A percentile compares a stretch with the other conserved stretches of the same genome.
These are phyloP conservation scores for Flaveria trinervia DNA, from an alignment of 129 eudicot species.

Conservation along the genomic window DNA sequence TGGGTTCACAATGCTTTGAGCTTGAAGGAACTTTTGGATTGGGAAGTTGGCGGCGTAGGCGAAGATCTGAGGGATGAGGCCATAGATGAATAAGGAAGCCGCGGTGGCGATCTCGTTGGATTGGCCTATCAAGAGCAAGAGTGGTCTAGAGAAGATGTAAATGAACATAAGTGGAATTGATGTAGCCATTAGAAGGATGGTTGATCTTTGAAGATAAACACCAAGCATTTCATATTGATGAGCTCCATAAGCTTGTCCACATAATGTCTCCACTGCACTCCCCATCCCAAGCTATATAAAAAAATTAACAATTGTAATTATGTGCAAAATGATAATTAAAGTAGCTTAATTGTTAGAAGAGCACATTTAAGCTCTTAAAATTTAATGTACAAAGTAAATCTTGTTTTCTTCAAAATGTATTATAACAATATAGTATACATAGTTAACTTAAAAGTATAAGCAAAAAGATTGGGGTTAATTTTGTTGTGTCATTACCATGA, in stretches of 20 bases:
- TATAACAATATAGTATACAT: no score
- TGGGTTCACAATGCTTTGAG: conserved; percentile 59
- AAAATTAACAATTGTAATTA: background rate
- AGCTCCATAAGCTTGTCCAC: conserved; percentile 67
- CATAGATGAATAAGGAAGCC: conserved; percentile 52
- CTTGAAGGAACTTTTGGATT: conserved; percentile 53
- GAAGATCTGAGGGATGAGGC: conserved; percentile 61
- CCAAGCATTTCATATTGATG: conserved; percentile 51
- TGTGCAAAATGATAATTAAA: no score
- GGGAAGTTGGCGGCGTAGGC: conserved; percentile 56
- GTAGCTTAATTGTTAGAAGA: no score
- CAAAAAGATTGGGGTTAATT: background rate
- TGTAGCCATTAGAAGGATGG: conserved; percentile 40
- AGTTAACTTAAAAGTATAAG: background rate
- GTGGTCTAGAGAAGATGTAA: conserved; percentile 50
- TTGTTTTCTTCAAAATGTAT: no score
- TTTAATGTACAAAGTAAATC: no score
- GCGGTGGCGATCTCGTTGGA: conserved; percentile 38
- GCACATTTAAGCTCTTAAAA: no score
- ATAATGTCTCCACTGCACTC: conserved; percentile 56
- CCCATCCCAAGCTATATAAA: conserved; percentile 54
- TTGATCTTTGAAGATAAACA: conserved; percentile 55
- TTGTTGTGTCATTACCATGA: conserved; percentile 38
- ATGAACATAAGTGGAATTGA: conserved; percentile 45
- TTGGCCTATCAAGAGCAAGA: conserved; percentile 49